Base-by-base conservation (phyloP, 495 filamentous ascomycete species). In the Penicillium longicatenatum region DNA sequence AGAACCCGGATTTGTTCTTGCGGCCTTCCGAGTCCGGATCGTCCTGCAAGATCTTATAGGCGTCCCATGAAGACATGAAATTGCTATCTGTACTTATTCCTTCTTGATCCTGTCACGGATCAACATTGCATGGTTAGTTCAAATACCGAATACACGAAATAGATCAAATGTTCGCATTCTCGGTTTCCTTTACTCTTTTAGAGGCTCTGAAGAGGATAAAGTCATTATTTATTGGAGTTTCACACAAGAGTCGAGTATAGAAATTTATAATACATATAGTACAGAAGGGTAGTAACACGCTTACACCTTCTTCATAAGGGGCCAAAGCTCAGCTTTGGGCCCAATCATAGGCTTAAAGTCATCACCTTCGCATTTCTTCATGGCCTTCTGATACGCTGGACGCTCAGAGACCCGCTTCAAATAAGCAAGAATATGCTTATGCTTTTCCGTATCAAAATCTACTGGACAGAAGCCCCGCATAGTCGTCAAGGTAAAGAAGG, bases 401-500 rank as follows among this genome's bases (percentile, higher is more conserved):
- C 70, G 56, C 39, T 67, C 63, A 5, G 60, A 58, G 37, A 72
- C 43, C 4, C 68, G 60, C 50, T 61, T 50, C 51, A 72, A 43
- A 54, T 66, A 72, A 22, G 52, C 54, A 16, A 70, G 57, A 19
- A 70, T 46, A 47, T 70, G 51, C 43, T 54, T 59, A 57, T 72
- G 62, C 50, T 62, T 67, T 29, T 59, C 54, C 39, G 54, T 48
- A 64, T 69, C 70, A 31, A 48, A 62, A 1, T 79, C 73, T n/a
- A 75, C 64, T 20, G 70, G 70, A 50, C 46, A 50, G 59, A 81
- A 86, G 12, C 70, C 68, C 19, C 85, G 70, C 75, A 84, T 75
- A 11, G 80, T 85, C 3, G 83, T 85, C 45, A 87, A 65, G 26
- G 69, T 70, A 52, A 73, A 81, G 8, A 86, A 66, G 6, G 53